Base-by-base conservation (phyloP, 805 yeast genomes). In the Maudiozyma turicensis region DNA sequence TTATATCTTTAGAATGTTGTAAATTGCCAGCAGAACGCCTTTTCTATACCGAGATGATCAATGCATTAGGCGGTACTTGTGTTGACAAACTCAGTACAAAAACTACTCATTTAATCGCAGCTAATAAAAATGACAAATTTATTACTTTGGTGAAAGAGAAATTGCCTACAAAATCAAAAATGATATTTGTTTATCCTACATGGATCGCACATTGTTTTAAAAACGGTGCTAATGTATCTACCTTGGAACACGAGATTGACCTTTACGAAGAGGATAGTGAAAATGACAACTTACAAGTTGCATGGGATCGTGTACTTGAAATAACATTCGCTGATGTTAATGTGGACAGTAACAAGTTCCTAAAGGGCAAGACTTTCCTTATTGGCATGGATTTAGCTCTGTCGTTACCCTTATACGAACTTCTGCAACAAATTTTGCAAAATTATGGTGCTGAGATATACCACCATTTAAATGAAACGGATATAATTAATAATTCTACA, bases 131-230 rank as follows among this genome's bases (percentile, higher is more conserved):
- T 48, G 85, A 80, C 47, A 80, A 80, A 50, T 76, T 82, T 44
- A 72, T 79, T 38, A 71, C 77, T 29, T 87, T 86, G 0, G 69
- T 72, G 3, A 66, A 74, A 44, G 58, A 68, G 32, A 64, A 66
- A 28, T 68, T 67, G 1, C 44, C 48, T 26, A 62, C 62, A 5
- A 63, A 70, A 37, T 29, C 33, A 4, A 63, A 70, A 35, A 81
- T 84, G 35, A 72, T 75, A 45, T 73, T 82, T 13, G 93, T 90
- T 3, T 70, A 75, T 3, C 95, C 96, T 0, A 77, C 80, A 20
- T 91, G 96, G 96, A 65, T 90, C 11, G 81, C 82, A 46, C 84
- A 78, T 50, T 83, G 90, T 59, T 69, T 86, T 52, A 77, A 75
- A 48, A 60, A 72, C 38, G 72, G 80, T 30, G 62, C 71, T 43